Conservation (phyloP, 2,329 filamentous ascomycete genomes). For the Trichoderma harzianum region DNA sequence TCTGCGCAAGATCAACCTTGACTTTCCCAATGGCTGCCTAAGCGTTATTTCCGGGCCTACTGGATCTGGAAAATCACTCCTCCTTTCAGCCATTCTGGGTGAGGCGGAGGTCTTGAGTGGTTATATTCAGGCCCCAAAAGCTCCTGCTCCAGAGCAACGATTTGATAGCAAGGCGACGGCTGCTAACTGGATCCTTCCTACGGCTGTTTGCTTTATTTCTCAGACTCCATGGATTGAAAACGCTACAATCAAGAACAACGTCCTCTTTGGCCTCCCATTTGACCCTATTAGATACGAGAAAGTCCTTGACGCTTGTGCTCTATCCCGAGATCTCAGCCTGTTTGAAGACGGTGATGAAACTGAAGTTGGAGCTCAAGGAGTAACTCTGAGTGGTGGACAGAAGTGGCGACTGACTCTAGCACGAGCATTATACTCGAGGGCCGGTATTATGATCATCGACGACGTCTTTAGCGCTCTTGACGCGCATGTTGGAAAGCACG, state of each 20-base stretch:
- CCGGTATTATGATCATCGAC: constrained; percentile 52
- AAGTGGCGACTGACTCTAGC: constrained; percentile 22
- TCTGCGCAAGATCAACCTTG: not conserved
- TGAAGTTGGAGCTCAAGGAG: constrained; percentile 41
- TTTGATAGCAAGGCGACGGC: not conserved
- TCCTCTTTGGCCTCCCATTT: constrained; percentile 65
- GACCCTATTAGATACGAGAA: constrained; percentile 62
- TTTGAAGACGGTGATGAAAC: constrained; percentile 67
- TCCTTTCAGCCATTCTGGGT: constrained; percentile 12
- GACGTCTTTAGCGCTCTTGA: constrained; percentile 39
- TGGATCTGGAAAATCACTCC: constrained; percentile 16
- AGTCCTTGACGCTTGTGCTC: constrained; percentile 64
- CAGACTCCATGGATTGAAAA: constrained; percentile 80
- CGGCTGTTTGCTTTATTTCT: constrained; percentile 26
- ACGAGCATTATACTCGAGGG: constrained; percentile 24
- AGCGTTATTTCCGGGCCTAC: constrained; percentile 20
- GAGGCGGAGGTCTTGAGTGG: constrained; percentile 14
- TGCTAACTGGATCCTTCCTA: constrained; percentile 1
- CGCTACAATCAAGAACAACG: constrained; percentile 67
- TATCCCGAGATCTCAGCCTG: constrained; percentile 68
- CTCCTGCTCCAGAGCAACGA: not conserved
- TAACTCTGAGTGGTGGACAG: constrained; percentile 21
- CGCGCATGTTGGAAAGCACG: not conserved
- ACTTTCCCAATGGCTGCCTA: constrained; percentile 8
- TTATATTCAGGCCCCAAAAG: constrained; percentile 3